Percentiles rank a stretch among this genome's conserved stretches.
phyloP scores from a whole-genome alignment of 2,329 filamentous ascomycete genomes.

The Pseudogymnoascus verrucosus region DNA sequence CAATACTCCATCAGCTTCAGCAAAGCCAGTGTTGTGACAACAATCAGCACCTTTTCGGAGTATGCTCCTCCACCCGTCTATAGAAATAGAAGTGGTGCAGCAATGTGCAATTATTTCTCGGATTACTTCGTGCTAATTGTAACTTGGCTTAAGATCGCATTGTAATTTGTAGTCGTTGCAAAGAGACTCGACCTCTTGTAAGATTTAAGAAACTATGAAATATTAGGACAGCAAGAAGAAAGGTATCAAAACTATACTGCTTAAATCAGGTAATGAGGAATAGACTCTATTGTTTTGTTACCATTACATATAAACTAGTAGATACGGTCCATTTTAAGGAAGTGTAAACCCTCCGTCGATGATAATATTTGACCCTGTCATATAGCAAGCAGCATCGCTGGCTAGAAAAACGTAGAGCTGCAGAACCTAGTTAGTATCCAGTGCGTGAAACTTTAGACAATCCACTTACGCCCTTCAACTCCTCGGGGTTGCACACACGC shows the following conservation, averaged over 20 bases:
- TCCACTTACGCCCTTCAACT: constrained; percentile 28
- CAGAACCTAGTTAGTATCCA: not conserved
- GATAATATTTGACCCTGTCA: constrained; percentile 34
- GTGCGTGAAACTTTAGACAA: not conserved
- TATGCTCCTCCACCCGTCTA: not conserved
- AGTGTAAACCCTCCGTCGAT: constrained; percentile 24
- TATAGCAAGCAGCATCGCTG: constrained; percentile 51
- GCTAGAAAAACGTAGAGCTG: constrained; percentile 43
- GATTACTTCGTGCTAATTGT: not conserved
- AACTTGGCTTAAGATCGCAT: not conserved
- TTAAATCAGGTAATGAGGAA: not conserved
- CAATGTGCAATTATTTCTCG: not conserved
- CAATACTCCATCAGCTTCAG: not conserved
- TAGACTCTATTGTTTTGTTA: not conserved
- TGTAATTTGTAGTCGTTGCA: not conserved
- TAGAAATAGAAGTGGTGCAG: not conserved
- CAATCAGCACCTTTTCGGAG: not conserved
- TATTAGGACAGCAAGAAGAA: not conserved
- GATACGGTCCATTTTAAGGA: constrained; percentile 13
- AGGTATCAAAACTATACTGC: not conserved
- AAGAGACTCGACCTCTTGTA: not conserved
- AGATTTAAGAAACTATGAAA: not conserved
- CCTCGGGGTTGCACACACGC: constrained; percentile 19
- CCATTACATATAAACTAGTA: not conserved
- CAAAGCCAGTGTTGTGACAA: not conserved